These are phyloP conservation scores for Oryza longistaminata DNA, from an alignment of 176 grass and related monocot genomes.

Conservation along the genomic window DNA sequence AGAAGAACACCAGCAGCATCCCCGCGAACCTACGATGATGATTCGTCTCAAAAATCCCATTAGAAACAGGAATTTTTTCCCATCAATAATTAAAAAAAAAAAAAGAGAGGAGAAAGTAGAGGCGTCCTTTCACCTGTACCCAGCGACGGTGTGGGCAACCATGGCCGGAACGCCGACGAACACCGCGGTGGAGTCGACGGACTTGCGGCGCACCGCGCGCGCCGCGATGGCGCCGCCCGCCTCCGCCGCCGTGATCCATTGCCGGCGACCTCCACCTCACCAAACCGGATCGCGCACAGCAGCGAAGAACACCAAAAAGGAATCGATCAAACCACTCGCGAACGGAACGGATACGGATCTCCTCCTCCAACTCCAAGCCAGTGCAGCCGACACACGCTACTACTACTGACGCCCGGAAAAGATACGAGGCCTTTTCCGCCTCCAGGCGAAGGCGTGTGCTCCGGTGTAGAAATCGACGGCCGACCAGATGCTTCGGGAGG, in stretches of 20 bases:
- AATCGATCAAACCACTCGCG: background rate
- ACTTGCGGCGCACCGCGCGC: constrained; percentile 74
- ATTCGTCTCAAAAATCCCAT: constrained; percentile 27
- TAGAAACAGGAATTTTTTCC: background rate
- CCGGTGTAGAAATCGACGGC: too few relatives aligned
- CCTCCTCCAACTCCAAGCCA: too few relatives aligned
- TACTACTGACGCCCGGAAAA: too few relatives aligned
- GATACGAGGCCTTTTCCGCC: too few relatives aligned
- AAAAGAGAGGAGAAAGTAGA: background rate
- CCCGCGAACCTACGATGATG: constrained; percentile 63
- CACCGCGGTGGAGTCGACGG: constrained; percentile 69
- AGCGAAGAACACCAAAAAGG: too few relatives aligned
- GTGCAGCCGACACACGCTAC: too few relatives aligned
- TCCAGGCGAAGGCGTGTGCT: too few relatives aligned
- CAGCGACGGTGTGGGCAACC: constrained; percentile 77
- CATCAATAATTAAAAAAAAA: background rate
- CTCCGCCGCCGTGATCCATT: constrained; percentile 37
- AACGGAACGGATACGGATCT: too few relatives aligned
- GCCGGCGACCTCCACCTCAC: background rate
- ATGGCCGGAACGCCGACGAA: constrained; percentile 80
- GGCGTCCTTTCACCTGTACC: constrained; percentile 60
- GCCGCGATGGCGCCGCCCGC: constrained; percentile 58
- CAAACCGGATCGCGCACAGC: too few relatives aligned
- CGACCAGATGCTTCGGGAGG: too few relatives aligned
- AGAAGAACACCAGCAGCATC: constrained; percentile 90